Evolutionary conservation across 371 early-diverging fungal species (phyloP), one percentile per base, ranked within the genome.

Genomic region (Mucor ambiguus): DNA sequence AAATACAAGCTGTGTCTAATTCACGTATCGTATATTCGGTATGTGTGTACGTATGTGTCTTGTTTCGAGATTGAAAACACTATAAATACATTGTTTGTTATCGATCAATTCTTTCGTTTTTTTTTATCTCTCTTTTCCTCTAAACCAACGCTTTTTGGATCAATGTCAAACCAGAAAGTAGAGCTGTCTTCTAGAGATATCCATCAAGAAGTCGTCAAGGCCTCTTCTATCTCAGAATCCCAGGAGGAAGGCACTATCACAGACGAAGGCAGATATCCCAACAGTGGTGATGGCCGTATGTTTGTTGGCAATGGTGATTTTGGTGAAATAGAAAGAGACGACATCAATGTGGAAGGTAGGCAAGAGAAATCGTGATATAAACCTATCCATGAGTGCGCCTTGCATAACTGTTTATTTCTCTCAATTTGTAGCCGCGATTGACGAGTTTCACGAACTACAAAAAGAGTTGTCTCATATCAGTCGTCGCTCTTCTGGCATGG

Each of bases 331-430:
- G 61, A 55, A 3, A 32, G 30, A 12, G 52, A 66, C 41, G 61
- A 49, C 38, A 62, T 70, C 24, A 28, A 70, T 41, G 58, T 70
- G 3, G 60, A 57, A 70, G 66, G 70, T 70, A 66, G 66, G 70
- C 66, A 66, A 35, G 33, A 9, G 2, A 37, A 24, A n/a, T 2
- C 8, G 22, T n/a, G 5, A 28, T 20, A 26, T n/a, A 20, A 41
- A 28, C 26, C 24, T n/a, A 26, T 33, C 14, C 16, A 4, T 22
- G 29, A 29, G 38, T 12, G 37, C 30, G 10, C 3, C 29, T 1
- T 46, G n/a, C 29, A 29, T 62, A 14, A 54, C 54, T 52, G n/a
- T 54, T 57, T 44, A 16, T 10, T 29, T 9, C 30, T 30, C 33
- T 63, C 41, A 3, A 4, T 35, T 58, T 18, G 18, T 49, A 68